phyloP scores from a whole-genome alignment of 768 basidiomycete genomes.

The Leccinellum rugosiceps region DNA sequence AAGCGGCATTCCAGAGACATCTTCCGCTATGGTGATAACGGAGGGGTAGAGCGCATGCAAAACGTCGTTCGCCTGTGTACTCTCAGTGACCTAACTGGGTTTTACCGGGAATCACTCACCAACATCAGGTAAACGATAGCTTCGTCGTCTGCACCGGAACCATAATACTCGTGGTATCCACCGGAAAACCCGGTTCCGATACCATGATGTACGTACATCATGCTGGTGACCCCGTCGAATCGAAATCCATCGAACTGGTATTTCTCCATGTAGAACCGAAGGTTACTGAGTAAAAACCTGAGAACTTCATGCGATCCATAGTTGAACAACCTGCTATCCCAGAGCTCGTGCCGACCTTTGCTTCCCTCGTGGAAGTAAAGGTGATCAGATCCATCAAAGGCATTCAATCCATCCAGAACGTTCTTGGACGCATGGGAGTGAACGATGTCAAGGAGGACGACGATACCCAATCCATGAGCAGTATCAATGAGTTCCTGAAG shows the following conservation, averaged over 20 bases:
- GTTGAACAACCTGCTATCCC: slow-evolving; percentile 98
- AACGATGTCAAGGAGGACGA: slow-evolving; percentile 93
- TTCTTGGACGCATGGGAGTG: slow-evolving; percentile 99
- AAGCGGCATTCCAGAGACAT: slow-evolving; percentile 98
- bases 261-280: slow-evolving; percentile 93
- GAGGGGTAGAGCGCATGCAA: slow-evolving; percentile 79
- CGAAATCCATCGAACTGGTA: slow-evolving; percentile 97
- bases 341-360: slow-evolving; percentile 90
- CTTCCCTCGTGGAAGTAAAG: slow-evolving; percentile 94
- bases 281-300: slow-evolving; percentile 91
- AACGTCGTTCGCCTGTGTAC: slow-evolving; percentile 80
- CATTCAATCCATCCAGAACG: slow-evolving; percentile 90
- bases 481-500: slow-evolving; percentile 94
- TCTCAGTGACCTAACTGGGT: slow-evolving; percentile 4
- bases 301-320: slow-evolving; percentile 93
- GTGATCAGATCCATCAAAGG: slow-evolving; percentile 97
- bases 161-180: slow-evolving; percentile 98
- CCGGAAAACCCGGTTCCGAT: slow-evolving; percentile 98
- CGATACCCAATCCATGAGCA: slow-evolving; percentile 89
- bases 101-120: slow-evolving; percentile 44
- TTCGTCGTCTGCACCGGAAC: slow-evolving; percentile 77
- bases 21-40: slow-evolving; percentile 92
- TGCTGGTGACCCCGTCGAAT: slow-evolving; percentile 98
- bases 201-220: slow-evolving; percentile 99
- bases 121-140: slow-evolving; percentile 97